Evolutionary conservation across 2,329 filamentous ascomycete species (phyloP).

Genomic region (Fusarium penzigii): DNA sequence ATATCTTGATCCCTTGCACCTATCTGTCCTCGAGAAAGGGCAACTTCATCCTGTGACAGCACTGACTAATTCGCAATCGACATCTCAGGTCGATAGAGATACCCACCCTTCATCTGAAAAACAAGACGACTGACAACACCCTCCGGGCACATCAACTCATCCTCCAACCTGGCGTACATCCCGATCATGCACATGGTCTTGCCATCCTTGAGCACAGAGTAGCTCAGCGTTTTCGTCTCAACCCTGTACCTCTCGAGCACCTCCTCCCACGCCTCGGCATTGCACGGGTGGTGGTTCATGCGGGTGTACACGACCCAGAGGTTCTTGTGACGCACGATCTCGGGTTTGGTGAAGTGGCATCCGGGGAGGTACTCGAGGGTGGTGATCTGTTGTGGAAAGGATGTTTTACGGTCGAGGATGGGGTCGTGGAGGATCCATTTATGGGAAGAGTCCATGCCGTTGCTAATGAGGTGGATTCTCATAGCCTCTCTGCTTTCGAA

Average conservation of each 20-base stretch:
- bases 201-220: too few species aligned
- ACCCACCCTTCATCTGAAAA: neutral
- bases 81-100: too few species aligned
- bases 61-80: too few species aligned
- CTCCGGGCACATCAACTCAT: too few species aligned
- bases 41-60: too few species aligned
- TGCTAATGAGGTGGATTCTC: constrained; percentile 26
- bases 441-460: constrained; percentile 19
- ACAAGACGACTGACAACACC: neutral
- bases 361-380: constrained; percentile 17
- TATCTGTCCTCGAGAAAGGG: too few species aligned
- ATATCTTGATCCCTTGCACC: too few species aligned
- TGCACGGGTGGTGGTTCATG: constrained; percentile 28
- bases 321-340: constrained; percentile 13
- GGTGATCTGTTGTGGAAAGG: too few species aligned
- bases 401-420: constrained; percentile 9
- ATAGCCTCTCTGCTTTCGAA: constrained; percentile 28
- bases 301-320: constrained; percentile 29
- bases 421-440: constrained; percentile 21
- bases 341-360: constrained; percentile 18
- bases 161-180: too few species aligned
- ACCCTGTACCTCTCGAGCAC: too few species aligned
- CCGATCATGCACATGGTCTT: too few species aligned
- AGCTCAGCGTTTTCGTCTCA: too few species aligned
- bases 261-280: constrained; percentile 9